Evolutionary conservation across 306 rosid genomes (phyloP), one percentile per base, ranked within the genome.

Genomic region (Adenanthera pavonina): DNA sequence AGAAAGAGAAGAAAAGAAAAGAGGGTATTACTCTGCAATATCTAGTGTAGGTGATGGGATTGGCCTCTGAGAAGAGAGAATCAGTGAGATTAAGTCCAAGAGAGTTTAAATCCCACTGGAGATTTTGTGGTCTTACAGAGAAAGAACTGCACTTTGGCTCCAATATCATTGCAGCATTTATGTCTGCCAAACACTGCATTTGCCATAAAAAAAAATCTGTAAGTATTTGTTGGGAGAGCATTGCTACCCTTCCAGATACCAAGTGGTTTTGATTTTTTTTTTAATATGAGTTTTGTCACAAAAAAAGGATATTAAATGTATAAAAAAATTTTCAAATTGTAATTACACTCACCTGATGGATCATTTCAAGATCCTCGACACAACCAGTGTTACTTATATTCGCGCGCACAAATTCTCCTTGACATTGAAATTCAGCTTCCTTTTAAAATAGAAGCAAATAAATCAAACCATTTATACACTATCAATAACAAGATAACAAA

Each of bases 171-270:
- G 74, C 34, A 5, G 3, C 3, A 48, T 48, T 7, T 52, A 80
- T 9, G 49, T 80, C 84, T 72, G n/a, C n/a, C 64, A 80, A 59
- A 51, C 78, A 80, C 84, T 80, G 34, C 74, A 62, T 59, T 62
- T 36, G 19, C 2, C 35, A 72, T 38, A 25, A 25, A 25, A 25
- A 25, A 25, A 47, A 11, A 14, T 47, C 41, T 6, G 30, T 25
- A 25, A 25, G 30, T 25, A 1, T 25, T 25, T 25, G 30, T 25
- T 25, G 30, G 30, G 30, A 25, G 30, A 25, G 30, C 30, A 25
- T 25, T 25, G 30, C 30, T 25, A 25, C 30, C 30, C 30, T 25
- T 25, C 30, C 30, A 25, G 30, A 25, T 25, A 25, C 30, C 30
- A 25, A 25, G 30, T 25, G 30, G 30, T 25, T 25, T 25, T 25